Percentiles rank a stretch among this genome's conserved stretches.
Conservation (phyloP, 2,329 filamentous ascomycete species). For the Cladosporium phlei region DNA sequence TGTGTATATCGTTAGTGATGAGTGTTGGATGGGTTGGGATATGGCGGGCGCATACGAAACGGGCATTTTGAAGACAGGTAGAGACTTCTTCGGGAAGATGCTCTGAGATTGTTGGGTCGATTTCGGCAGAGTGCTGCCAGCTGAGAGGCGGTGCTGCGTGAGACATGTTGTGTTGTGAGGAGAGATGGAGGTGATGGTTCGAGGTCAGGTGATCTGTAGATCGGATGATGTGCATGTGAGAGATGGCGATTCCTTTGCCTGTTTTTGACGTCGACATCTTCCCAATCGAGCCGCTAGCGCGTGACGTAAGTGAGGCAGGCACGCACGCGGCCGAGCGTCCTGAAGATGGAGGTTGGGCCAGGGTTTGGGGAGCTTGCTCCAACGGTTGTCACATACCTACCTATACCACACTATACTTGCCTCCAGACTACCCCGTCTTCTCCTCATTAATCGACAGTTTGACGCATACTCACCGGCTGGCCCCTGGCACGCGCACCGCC, state of each 20-base stretch:
- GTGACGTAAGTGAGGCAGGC: conserved; percentile 7
- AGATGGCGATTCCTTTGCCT: not conserved
- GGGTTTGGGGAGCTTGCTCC: not conserved
- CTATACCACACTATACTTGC: no score
- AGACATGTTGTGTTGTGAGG: conserved; percentile 19
- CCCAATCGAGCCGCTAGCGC: conserved; percentile 5
- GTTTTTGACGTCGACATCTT: not conserved
- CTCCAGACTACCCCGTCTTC: no score
- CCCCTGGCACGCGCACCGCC: conserved; percentile 1
- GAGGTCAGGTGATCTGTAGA: not conserved
- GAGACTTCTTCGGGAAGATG: conserved; percentile 79
- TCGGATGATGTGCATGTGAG: not conserved
- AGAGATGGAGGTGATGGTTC: not conserved
- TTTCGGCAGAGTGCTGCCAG: conserved; percentile 57
- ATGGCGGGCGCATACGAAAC: conserved; percentile 64
- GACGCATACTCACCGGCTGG: no score
- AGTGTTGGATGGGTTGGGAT: conserved; percentile 7
- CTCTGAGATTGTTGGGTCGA: conserved; percentile 63
- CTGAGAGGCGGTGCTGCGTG: conserved; percentile 25
- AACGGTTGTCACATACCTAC: no score
- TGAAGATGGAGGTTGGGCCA: not conserved
- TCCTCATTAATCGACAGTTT: no score
- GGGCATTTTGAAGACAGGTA: conserved; percentile 86
- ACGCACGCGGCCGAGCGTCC: not conserved
- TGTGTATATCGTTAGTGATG: conserved; percentile 35